Base-by-base conservation (phyloP, 2,329 filamentous ascomycete species). In the Botrytis tulipae region DNA sequence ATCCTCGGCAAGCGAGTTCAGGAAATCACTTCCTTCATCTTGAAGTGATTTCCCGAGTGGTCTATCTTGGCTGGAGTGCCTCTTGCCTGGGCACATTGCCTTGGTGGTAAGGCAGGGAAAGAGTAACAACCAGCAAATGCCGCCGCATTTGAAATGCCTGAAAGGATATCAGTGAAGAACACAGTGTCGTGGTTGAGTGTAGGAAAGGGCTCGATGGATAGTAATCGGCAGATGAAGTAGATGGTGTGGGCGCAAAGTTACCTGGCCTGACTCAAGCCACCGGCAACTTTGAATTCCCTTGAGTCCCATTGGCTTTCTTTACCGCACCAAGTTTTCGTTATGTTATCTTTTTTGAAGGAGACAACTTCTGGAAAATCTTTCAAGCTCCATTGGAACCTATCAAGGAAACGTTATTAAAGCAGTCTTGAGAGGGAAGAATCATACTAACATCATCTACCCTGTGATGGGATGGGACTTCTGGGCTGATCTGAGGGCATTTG, bases 61-160 rank as follows among this genome's bases (percentile, higher is more conserved):
- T 54, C 9, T 72, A 29, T 57, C 69, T 51, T 35, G 59, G 51
- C 25, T 61, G 59, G 20, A 32, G 16, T 42, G 42, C 60, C 42
- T 73, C 61, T 32, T 67, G 59, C 16, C 35, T 46, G 20, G 72
- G 72, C 5, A 72, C 32, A 22, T 61, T 73, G 8, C 72, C 68
- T n/a, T 72, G 29, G 22, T 29, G 48, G 12, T 5, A 54, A 54
- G 6, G n/a, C n/a, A 18, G 51, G 14, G 6, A 6, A 3, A 4
- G 18, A 57, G 51, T 6, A 57, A 57, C n/a, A 32, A 29, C n/a
- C n/a, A 18, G 51, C n/a, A 57, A 57, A 16, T 3, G n/a, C n/a
- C n/a, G 8, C 14, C 6, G 51, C n/a, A 29, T 18, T 29, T 18
- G 66, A n/a, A 57, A 37, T 54, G 65, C 32, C n/a, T 22, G 25